Evolutionary conservation across 2,329 filamentous ascomycete genomes (phyloP).

Genomic region (Tolypocladium inflatum): DNA sequence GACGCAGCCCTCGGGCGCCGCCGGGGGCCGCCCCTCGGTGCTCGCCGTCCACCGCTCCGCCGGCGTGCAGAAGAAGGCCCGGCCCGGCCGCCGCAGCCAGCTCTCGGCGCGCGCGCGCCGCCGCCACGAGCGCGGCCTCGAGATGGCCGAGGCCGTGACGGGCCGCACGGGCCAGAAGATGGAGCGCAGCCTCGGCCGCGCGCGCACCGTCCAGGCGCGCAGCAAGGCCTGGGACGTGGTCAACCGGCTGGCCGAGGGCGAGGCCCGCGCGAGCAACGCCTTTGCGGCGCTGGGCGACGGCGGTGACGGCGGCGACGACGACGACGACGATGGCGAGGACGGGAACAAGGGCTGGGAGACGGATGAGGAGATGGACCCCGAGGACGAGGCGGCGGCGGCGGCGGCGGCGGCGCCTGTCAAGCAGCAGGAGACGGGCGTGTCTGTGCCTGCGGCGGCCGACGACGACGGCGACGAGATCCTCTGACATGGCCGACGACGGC

Average conservation of each 20-base stretch:
- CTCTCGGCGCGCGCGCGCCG: constrained; percentile 45
- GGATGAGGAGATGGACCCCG: constrained; percentile 25
- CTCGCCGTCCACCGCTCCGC: constrained; percentile 57
- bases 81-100: constrained; percentile 42
- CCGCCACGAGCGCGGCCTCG: constrained; percentile 47
- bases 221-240: constrained; percentile 50
- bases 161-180: constrained; percentile 50
- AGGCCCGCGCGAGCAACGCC: constrained; percentile 9
- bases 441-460: constrained; percentile 4
- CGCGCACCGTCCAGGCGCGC: constrained; percentile 36
- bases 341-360: constrained; percentile 16
- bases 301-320: constrained; percentile 13
- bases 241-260: constrained; percentile 30
- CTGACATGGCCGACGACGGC: constrained; percentile 8
- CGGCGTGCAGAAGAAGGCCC: constrained; percentile 60
- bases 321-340: constrained; percentile 14
- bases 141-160: constrained; percentile 49
- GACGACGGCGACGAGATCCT: constrained; percentile 24
- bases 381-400: constrained; percentile 5
- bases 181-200: constrained; percentile 42
- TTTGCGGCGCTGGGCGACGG: constrained; percentile 9
- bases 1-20: constrained; percentile 16
- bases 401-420: constrained; percentile 2
- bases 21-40: constrained; percentile 51
- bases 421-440: neutral